A percentile compares a stretch with the other conserved stretches of the same genome.
Evolutionary conservation across 257 asterid genomes (phyloP).

Genomic region (Solanum lycopersicoides): DNA sequence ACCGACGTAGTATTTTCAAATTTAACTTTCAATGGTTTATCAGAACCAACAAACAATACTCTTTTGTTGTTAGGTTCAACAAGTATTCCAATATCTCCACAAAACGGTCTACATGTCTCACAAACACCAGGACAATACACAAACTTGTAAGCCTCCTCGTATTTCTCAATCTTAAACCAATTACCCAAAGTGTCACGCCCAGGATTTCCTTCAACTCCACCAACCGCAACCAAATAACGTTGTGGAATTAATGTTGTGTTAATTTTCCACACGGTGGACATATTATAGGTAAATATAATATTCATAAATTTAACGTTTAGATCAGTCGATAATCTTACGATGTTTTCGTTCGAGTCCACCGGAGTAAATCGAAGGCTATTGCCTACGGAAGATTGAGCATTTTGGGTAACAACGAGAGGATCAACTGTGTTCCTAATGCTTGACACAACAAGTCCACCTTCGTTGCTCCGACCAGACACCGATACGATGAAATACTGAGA

Average conservation of each 20-base stretch:
- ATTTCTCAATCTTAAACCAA: not conserved
- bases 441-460: not conserved
- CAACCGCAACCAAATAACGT: not conserved
- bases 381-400: not conserved
- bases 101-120: not conserved
- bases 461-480: not conserved
- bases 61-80: not conserved
- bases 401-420: not conserved
- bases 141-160: not conserved
- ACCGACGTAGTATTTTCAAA: not conserved
- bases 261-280: not conserved
- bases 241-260: not conserved
- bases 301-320: not conserved
- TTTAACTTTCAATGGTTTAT: not conserved
- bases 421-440: not conserved
- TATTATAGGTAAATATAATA: not conserved
- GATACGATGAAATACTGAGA: not conserved
- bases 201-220: conserved; percentile 11
- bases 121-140: conserved; percentile 8
- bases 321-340: not conserved
- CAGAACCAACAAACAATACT: not conserved
- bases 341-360: not conserved
- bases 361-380: not conserved
- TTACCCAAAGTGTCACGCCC: not conserved
- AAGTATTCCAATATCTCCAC: not conserved